These are phyloP conservation scores for Vitis hybrid DNA, from an alignment of 177 flowering plant genomes.

Conservation along the genomic window DNA sequence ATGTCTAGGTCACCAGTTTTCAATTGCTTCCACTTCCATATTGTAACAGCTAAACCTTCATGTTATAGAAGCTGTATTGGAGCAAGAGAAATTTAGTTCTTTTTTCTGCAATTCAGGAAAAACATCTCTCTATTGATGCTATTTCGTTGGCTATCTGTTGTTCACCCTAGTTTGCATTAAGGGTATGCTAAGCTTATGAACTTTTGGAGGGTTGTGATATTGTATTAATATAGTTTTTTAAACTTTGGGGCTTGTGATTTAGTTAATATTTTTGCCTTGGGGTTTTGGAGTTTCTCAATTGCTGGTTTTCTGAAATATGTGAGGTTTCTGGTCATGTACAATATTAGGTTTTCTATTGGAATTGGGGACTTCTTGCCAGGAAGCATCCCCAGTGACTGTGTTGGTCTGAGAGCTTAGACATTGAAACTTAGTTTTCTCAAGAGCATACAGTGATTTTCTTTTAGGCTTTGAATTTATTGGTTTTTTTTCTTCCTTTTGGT, in stretches of 20 bases:
- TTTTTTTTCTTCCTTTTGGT: neutral
- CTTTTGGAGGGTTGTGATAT: neutral
- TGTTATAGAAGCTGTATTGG: neutral
- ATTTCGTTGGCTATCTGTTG: neutral
- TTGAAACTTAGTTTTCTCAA: too few relatives aligned
- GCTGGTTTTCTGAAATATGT: neutral
- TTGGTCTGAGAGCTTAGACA: neutral
- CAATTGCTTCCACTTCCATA: neutral
- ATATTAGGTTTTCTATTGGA: neutral
- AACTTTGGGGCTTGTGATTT: neutral
- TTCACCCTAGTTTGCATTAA: neutral
- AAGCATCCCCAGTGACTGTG: neutral
- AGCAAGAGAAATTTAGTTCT: neutral
- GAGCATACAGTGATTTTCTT: too few relatives aligned
- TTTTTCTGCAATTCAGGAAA: neutral
- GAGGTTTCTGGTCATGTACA: neutral
- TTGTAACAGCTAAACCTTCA: neutral
- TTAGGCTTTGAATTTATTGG: too few relatives aligned
- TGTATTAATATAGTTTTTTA: neutral
- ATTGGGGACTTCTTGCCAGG: neutral
- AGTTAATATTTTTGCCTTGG: neutral
- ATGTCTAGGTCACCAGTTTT: too few relatives aligned
- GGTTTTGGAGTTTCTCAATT: neutral
- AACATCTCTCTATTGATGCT: neutral
- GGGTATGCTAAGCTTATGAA: neutral